Evolutionary conservation across 2,329 filamentous ascomycete species (phyloP).

Genomic region (Penicillium sp.): DNA sequence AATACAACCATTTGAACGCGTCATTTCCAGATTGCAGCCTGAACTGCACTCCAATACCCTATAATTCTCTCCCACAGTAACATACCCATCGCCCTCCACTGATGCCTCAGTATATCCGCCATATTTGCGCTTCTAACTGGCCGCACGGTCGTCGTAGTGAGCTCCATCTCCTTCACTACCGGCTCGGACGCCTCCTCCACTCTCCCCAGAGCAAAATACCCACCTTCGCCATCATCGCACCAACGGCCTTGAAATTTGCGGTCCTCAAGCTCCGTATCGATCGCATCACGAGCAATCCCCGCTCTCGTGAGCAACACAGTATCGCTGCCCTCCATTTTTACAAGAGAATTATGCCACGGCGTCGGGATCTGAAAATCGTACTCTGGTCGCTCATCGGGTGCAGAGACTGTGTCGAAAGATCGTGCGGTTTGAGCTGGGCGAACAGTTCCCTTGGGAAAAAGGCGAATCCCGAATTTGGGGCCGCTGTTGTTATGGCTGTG

Average conservation of each 20-base stretch:
- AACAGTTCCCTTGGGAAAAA: not conserved
- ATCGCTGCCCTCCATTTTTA: not conserved
- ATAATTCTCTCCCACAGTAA: not conserved
- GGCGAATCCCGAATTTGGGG: not conserved
- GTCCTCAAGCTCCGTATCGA: not conserved
- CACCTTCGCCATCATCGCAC: not conserved
- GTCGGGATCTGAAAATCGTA: slow-evolving; percentile 5
- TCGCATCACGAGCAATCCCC: not conserved
- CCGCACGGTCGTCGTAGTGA: not conserved
- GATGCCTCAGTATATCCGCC: not conserved
- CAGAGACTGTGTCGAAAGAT: not conserved
- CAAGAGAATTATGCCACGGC: not conserved
- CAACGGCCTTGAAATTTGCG: not conserved
- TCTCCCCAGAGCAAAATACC: not conserved
- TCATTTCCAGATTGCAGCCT: not conserved
- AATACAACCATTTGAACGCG: not conserved
- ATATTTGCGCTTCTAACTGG: not conserved
- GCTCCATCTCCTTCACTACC: not conserved
- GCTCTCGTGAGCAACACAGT: not conserved
- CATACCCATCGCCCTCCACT: too few species aligned
- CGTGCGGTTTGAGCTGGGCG: not conserved
- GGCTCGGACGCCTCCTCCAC: not conserved
- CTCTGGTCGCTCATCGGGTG: not conserved
- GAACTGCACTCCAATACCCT: not conserved
- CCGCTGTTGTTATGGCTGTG: not conserved